Percentiles rank a stretch among this genome's conserved stretches.
phyloP scores from a whole-genome alignment of 768 basidiomycete species.

The Lepiota brunneoincarnata region DNA sequence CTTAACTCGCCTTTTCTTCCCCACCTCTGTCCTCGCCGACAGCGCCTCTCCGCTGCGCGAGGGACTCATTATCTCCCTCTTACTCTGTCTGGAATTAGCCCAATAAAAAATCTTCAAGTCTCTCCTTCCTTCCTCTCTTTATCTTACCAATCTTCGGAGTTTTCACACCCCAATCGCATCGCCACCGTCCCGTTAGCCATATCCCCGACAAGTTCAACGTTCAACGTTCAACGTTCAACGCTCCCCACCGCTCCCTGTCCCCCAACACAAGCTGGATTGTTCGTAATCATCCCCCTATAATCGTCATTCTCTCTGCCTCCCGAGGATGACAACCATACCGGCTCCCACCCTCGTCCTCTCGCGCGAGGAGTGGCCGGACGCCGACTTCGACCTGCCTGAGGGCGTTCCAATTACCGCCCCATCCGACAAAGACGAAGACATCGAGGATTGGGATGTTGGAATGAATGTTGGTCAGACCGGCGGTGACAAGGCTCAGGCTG shows the following conservation, averaged over 20 bases:
- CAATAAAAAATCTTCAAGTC: slow-evolving; percentile 8
- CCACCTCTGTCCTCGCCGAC: slow-evolving; percentile 12
- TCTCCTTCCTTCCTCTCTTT: slow-evolving; percentile 13
- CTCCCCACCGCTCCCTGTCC: slow-evolving; percentile 1
- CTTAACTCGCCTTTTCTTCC: slow-evolving; percentile 8
- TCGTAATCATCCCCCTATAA: background rate
- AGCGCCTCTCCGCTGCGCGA: slow-evolving; percentile 13
- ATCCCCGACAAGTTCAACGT: no score
- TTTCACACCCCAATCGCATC: slow-evolving; percentile 1
- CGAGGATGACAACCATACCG: slow-evolving; percentile 55
- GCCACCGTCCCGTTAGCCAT: background rate
- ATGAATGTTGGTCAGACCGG: slow-evolving; percentile 64
- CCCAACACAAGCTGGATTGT: no score
- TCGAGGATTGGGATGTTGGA: slow-evolving; percentile 81
- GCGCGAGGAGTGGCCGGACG: slow-evolving; percentile 84
- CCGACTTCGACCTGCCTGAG: slow-evolving; percentile 84
- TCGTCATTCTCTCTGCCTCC: slow-evolving; percentile 13
- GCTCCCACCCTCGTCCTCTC: slow-evolving; percentile 51
- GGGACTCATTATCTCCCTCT: slow-evolving; percentile 12
- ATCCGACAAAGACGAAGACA: slow-evolving; percentile 63
- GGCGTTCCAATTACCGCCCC: slow-evolving; percentile 63
- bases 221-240: slow-evolving; percentile 2
- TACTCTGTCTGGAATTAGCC: slow-evolving; percentile 1
- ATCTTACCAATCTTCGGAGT: slow-evolving; percentile 1
- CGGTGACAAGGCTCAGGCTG: slow-evolving; percentile 42